Base-by-base conservation (phyloP, 116 monocot genomes). In the Cymodocea nodosa region DNA sequence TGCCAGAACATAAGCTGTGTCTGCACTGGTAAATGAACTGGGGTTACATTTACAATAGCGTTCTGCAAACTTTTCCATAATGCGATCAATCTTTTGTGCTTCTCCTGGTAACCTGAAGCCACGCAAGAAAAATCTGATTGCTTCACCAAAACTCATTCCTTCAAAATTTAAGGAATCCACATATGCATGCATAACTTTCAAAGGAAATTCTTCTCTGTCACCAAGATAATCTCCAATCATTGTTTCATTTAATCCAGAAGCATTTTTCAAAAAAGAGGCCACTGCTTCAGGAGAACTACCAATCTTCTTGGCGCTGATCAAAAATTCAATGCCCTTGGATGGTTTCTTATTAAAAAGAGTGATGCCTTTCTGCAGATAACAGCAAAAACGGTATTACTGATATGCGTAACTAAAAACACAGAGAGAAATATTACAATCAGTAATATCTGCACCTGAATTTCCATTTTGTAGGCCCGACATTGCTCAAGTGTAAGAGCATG, bases 1-100 rank as follows among this genome's bases (percentile, higher is more conserved):
- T n/a, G 99, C 92, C 78, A 99, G 99, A 67, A 99, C 92, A 82
- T 99, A 99, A 64, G 92, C 99, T 34, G 99, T 99, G 79, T 99
- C 99, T 77, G 99, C 99, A 84, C 89, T 92, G 17, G 77, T 75
- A 75, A 99, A 99, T 64, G 89, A 80, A 73, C 58, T 84, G 36
- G 99, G 87, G 71, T 87, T 99, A 79, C 99, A 99, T 87, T 92
- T 99, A 70, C 92, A 99, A 60, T 86, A 99, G 52, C 92, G 82
- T 73, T 92, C 92, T 23, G 99, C 99, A 81, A 99, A 99, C 63
- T 92, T 99, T 81, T 99, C 99, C 92, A 99, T 99, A 67, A 99
- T 89, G 11, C 99, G 83, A 68, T 99, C 99, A 68, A 99, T 99
- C 72, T 99, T 99, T 61, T 99, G 99, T 49, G 99, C 92, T 80